Percentiles rank a stretch among this genome's conserved stretches.
These are phyloP conservation scores for Lachnellula hyalina DNA, from an alignment of 2,329 filamentous ascomycete genomes.

Conservation along the genomic window DNA sequence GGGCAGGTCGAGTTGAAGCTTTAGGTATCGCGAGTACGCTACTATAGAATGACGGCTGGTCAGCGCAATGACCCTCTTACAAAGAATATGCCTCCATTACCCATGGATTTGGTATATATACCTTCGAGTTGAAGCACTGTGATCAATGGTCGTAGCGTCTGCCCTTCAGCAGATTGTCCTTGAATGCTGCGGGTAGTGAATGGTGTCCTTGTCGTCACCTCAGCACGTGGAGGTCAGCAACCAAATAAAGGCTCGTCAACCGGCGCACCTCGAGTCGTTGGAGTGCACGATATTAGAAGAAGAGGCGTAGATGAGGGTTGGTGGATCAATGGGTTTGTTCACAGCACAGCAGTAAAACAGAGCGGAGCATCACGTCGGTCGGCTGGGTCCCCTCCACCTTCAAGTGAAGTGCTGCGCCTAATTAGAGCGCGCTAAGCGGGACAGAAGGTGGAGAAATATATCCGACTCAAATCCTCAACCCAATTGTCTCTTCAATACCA, in stretches of 20 bases:
- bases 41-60: slow-evolving; percentile 4
- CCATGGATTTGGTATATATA: neutral
- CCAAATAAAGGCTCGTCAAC: slow-evolving; percentile 12
- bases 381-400: neutral
- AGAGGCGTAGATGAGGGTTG: neutral
- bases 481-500: no score
- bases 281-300: neutral
- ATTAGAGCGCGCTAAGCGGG: neutral
- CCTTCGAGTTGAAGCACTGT: neutral
- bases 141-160: neutral
- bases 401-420: neutral
- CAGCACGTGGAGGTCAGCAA: slow-evolving; percentile 2
- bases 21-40: neutral
- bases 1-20: neutral
- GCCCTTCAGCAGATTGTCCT: neutral
- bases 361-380: neutral
- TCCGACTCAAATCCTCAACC: no score
- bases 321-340: neutral
- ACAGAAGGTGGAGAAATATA: neutral
- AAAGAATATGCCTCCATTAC: neutral
- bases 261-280: slow-evolving; percentile 13
- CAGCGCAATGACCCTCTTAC: slow-evolving; percentile 4
- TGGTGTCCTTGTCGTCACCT: slow-evolving; percentile 6
- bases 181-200: slow-evolving; percentile 14
- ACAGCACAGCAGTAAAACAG: neutral